These are phyloP conservation scores for Rhynchosporium graminicola DNA, from an alignment of 2,329 filamentous ascomycete species.

Conservation along the genomic window DNA sequence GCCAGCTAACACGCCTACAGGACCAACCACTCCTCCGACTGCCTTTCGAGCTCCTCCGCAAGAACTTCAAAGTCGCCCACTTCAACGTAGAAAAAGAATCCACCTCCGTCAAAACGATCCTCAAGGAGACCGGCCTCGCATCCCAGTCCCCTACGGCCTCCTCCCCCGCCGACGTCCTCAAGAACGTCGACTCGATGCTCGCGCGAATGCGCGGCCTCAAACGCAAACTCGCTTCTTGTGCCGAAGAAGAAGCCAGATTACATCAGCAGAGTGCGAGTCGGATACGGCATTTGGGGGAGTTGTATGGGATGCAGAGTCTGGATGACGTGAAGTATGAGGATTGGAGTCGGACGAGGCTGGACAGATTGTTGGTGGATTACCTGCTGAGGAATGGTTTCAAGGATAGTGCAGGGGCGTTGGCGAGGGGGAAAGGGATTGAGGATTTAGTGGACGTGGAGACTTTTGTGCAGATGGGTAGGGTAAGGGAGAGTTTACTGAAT, in stretches of 20 bases:
- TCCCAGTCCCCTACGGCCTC: constrained; percentile 55
- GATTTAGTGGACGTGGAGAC: constrained; percentile 87
- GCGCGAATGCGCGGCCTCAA: constrained; percentile 82
- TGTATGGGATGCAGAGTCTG: constrained; percentile 77
- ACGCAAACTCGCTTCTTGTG: constrained; percentile 75
- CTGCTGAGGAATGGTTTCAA: constrained; percentile 81
- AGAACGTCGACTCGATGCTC: constrained; percentile 82
- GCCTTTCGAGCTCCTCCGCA: constrained; percentile 87
- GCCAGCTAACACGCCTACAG: constrained; percentile 47
- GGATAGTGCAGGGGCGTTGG: constrained; percentile 73
- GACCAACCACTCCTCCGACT: constrained; percentile 94
- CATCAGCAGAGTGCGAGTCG: constrained; percentile 76
- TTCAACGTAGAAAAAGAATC: constrained; percentile 74
- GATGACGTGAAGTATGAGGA: constrained; percentile 92
- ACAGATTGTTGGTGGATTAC: constrained; percentile 89
- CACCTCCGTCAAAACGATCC: constrained; percentile 59
- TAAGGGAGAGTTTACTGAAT: constrained; percentile 70
- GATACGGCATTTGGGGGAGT: constrained; percentile 75
- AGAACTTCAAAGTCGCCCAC: constrained; percentile 89
- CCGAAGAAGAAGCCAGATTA: constrained; percentile 77
- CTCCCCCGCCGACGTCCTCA: constrained; percentile 73
- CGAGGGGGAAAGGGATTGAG: constrained; percentile 72
- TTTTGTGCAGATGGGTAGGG: constrained; percentile 78
- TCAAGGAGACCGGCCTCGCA: constrained; percentile 57
- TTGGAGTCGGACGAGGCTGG: constrained; percentile 81